Evolutionary conservation across 441 rosid species (phyloP).

Genomic region (Kokia cookei): DNA sequence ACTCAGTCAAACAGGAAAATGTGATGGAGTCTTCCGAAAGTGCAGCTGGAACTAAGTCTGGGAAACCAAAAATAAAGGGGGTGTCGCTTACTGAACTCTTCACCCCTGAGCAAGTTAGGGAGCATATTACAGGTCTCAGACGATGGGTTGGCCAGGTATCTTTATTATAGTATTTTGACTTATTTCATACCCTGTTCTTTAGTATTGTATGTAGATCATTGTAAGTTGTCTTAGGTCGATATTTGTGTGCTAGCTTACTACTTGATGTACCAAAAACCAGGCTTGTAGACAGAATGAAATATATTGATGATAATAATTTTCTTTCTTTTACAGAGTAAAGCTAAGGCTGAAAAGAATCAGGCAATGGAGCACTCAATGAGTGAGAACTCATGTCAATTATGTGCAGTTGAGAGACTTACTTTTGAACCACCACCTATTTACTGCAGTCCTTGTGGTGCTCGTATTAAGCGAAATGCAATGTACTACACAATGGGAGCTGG

Average conservation of each 20-base stretch:
- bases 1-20: slow-evolving; percentile 55
- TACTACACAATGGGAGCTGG: slow-evolving; percentile 95
- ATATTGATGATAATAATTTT: slow-evolving; percentile 7
- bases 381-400: slow-evolving; percentile 98
- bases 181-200: not conserved
- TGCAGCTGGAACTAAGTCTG: slow-evolving; percentile 66
- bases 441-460: slow-evolving; percentile 94
- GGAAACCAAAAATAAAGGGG: slow-evolving; percentile 94
- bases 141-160: slow-evolving; percentile 99
- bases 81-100: slow-evolving; percentile 95
- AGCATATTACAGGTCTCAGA: slow-evolving; percentile 90
- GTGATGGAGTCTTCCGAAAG: slow-evolving; percentile 44
- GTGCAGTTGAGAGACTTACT: slow-evolving; percentile 99
- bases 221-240: not conserved
- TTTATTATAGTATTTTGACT: not conserved
- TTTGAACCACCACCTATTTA: slow-evolving; percentile 99
- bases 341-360: slow-evolving; percentile 97
- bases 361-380: slow-evolving; percentile 98
- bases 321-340: slow-evolving; percentile 66
- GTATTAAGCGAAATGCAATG: slow-evolving; percentile 97
- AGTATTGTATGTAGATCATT: not conserved
- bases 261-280: not conserved
- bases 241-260: not conserved
- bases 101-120: slow-evolving; percentile 97
- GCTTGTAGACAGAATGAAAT: not conserved